These are phyloP conservation scores for Flaveria sonorensis DNA, from an alignment of 129 eudicot genomes.

Conservation along the genomic window DNA sequence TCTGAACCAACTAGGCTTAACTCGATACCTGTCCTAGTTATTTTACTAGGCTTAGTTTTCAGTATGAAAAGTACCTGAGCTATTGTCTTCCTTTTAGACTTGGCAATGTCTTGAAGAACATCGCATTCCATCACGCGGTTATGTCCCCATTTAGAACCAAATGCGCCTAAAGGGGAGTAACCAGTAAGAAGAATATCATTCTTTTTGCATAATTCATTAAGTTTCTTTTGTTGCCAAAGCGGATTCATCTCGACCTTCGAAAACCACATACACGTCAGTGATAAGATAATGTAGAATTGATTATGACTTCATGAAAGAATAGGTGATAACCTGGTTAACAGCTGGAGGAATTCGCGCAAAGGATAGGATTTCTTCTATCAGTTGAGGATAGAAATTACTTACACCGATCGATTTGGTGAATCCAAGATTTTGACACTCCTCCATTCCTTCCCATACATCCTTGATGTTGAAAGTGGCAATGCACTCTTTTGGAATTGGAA, in stretches of 20 bases:
- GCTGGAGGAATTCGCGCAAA: slow-evolving; percentile 58
- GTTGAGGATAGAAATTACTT: slow-evolving; percentile 51
- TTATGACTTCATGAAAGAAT: neutral
- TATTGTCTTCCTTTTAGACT: slow-evolving; percentile 46
- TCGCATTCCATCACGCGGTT: slow-evolving; percentile 35
- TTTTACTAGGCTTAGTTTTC: neutral
- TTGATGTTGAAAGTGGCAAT: slow-evolving; percentile 42
- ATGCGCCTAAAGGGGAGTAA: slow-evolving; percentile 60
- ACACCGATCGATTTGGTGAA: slow-evolving; percentile 57
- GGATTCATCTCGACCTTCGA: slow-evolving; percentile 73
- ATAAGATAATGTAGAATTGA: neutral
- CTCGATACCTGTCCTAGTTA: neutral
- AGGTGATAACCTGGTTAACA: slow-evolving; percentile 48
- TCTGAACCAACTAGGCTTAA: too few relatives aligned
- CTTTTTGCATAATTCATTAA: slow-evolving; percentile 52
- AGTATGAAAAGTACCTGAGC: slow-evolving; percentile 45
- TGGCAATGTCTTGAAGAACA: slow-evolving; percentile 54
- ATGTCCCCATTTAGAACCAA: slow-evolving; percentile 32
- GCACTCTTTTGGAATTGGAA: slow-evolving; percentile 41
- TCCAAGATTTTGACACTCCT: slow-evolving; percentile 50
- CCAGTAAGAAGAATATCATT: slow-evolving; percentile 54
- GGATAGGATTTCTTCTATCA: slow-evolving; percentile 43
- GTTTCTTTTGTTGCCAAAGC: slow-evolving; percentile 53
- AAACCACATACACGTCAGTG: neutral
- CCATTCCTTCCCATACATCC: slow-evolving; percentile 65